These are phyloP conservation scores for Neoscytalidium dimidiatum DNA, from an alignment of 2,329 filamentous ascomycete genomes.

Conservation along the genomic window DNA sequence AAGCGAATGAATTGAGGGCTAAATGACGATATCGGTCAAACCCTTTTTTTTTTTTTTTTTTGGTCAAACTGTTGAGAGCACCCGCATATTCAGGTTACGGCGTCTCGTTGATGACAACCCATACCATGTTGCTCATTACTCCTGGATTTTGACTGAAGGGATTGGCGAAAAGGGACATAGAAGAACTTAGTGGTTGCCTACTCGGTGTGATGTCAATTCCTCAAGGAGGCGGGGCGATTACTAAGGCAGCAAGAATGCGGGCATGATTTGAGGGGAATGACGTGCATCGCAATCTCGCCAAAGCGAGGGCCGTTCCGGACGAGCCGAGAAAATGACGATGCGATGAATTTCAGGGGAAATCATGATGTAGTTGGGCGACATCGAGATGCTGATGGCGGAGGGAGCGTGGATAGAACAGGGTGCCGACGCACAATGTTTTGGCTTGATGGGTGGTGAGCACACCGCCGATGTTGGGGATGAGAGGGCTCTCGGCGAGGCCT, in stretches of 20 bases:
- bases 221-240: background rate
- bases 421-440: background rate
- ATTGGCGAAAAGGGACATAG: background rate
- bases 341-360: background rate
- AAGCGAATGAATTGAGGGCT: background rate
- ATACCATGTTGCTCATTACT: too few relatives aligned
- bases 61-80: too few relatives aligned
- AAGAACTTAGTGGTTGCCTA: background rate
- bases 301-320: background rate
- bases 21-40: background rate
- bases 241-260: background rate
- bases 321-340: background rate
- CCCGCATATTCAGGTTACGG: too few relatives aligned
- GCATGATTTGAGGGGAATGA: background rate
- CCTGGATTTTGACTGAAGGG: background rate
- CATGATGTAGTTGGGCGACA: background rate
- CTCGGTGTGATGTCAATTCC: background rate
- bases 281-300: conserved; percentile 16
- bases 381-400: background rate
- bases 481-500: background rate
- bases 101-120: too few relatives aligned
- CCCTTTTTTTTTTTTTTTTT: too few relatives aligned
- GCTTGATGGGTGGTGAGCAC: background rate
- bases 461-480: background rate
- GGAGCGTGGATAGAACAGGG: background rate